Evolutionary conservation across 441 rosid species (phyloP).

Genomic region (Macaranga tanarius): DNA sequence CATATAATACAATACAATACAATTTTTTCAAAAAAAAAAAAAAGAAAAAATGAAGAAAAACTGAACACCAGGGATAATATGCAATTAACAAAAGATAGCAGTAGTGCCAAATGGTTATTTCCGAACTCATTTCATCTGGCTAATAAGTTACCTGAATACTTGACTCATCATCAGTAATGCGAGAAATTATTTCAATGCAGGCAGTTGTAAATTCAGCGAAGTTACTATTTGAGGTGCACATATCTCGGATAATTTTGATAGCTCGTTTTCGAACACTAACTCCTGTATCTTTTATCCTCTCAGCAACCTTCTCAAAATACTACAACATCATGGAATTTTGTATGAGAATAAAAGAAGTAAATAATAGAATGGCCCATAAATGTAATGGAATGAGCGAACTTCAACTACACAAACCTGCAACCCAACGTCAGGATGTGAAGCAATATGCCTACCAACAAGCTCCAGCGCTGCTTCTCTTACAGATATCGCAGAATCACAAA

Average conservation of each 20-base stretch:
- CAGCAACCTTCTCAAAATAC: constrained; percentile 99
- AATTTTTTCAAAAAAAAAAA: no score
- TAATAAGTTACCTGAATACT: constrained; percentile 78
- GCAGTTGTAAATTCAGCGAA: constrained; percentile 91
- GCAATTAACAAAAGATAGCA: not conserved
- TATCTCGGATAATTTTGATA: constrained; percentile 91
- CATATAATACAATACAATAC: not conserved
- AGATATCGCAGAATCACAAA: constrained; percentile 99
- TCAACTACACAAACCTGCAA: constrained; percentile 57
- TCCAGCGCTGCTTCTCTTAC: constrained; percentile 99
- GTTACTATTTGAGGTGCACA: constrained; percentile 89
- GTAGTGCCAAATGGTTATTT: not conserved
- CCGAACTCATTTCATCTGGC: not conserved
- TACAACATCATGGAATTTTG: constrained; percentile 34
- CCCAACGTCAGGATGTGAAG: constrained; percentile 98
- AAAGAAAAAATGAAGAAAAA: no score
- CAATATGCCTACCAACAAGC: constrained; percentile 98
- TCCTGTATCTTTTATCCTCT: constrained; percentile 98
- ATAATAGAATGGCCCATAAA: constrained; percentile 10
- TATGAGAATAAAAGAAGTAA: not conserved
- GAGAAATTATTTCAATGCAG: constrained; percentile 89
- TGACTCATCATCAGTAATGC: constrained; percentile 94
- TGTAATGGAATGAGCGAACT: constrained; percentile 16
- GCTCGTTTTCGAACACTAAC: constrained; percentile 98
- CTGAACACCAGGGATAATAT: not conserved